Percentiles rank a stretch among this genome's conserved stretches.
phyloP scores from a whole-genome alignment of 2,329 filamentous ascomycete genomes.

The Beauveria rudraprayagi region DNA sequence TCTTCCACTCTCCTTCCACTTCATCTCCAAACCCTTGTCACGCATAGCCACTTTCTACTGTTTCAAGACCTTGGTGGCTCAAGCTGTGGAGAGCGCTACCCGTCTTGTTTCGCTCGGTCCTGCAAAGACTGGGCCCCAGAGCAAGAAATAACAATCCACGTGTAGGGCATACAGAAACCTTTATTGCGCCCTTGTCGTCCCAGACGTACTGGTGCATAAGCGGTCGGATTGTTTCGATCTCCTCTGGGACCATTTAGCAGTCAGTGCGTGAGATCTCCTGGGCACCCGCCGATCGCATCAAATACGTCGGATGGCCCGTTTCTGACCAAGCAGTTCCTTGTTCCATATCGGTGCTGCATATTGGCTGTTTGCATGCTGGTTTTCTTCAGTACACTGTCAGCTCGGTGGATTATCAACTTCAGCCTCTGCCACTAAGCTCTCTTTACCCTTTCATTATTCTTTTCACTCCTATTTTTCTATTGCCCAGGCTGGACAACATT shows the following conservation, averaged over 20 bases:
- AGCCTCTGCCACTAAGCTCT: neutral
- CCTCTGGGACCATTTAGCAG: constrained; percentile 7
- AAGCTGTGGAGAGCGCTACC: constrained; percentile 9
- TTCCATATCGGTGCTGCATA: neutral
- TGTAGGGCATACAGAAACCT: constrained; percentile 9
- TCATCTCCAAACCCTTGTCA: constrained; percentile 7
- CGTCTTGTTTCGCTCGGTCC: constrained; percentile 12
- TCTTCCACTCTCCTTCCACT: constrained; percentile 7
- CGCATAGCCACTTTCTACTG: constrained; percentile 10
- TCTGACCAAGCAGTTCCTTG: constrained; percentile 1
- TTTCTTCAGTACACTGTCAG: neutral
- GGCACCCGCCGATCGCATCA: constrained; percentile 11
- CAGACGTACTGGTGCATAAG: constrained; percentile 6
- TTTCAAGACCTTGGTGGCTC: constrained; percentile 8
- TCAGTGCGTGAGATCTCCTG: constrained; percentile 12
- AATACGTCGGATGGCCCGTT: constrained; percentile 12
- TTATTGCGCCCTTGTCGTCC: constrained; percentile 7
- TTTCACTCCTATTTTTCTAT: neutral
- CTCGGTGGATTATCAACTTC: neutral
- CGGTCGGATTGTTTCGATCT: constrained; percentile 13
- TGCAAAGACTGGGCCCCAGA: constrained; percentile 10
- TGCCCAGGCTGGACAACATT: neutral
- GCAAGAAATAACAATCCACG: constrained; percentile 2
- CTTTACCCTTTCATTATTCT: neutral
- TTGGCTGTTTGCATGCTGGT: neutral